These are phyloP conservation scores for Aspergillus sp. DNA, from an alignment of 2,329 filamentous ascomycete genomes.

Conservation along the genomic window DNA sequence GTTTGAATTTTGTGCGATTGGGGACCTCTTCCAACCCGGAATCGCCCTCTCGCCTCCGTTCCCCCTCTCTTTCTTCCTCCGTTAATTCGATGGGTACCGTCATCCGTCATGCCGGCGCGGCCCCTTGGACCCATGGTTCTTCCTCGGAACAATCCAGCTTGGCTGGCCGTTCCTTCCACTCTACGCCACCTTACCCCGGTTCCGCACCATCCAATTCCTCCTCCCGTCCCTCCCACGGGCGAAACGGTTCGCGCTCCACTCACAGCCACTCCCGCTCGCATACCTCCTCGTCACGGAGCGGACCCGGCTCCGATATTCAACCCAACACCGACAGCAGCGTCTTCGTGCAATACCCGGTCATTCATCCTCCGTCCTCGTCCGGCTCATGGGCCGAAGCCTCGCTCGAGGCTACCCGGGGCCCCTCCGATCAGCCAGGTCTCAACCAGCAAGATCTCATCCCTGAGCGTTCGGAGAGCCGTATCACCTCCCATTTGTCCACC, in stretches of 20 bases:
- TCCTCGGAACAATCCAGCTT: slow-evolving; percentile 27
- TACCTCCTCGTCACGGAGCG: slow-evolving; percentile 27
- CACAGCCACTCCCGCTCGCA: slow-evolving; percentile 24
- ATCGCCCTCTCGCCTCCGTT: slow-evolving; percentile 20
- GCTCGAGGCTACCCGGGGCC: background rate
- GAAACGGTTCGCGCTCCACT: slow-evolving; percentile 22
- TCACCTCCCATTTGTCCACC: slow-evolving; percentile 38
- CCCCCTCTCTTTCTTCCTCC: slow-evolving; percentile 35
- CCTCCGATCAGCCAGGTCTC: slow-evolving; percentile 5
- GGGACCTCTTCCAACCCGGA: slow-evolving; percentile 25
- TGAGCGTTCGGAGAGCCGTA: slow-evolving; percentile 26
- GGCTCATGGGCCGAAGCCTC: slow-evolving; percentile 36
- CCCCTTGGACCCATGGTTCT: slow-evolving; percentile 26
- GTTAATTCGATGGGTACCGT: slow-evolving; percentile 35
- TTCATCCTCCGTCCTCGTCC: slow-evolving; percentile 30
- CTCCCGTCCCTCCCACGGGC: slow-evolving; percentile 17
- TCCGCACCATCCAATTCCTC: slow-evolving; percentile 27
- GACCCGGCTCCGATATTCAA: slow-evolving; percentile 30
- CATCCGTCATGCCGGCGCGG: slow-evolving; percentile 29
- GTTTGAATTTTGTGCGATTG: slow-evolving; percentile 29
- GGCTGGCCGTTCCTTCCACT: slow-evolving; percentile 31
- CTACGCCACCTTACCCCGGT: slow-evolving; percentile 31
- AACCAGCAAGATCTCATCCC: slow-evolving; percentile 1
- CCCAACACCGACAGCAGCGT: slow-evolving; percentile 28
- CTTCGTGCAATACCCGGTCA: slow-evolving; percentile 32